Conservation (phyloP, 495 filamentous ascomycete species). For the Xanthoparmelia taractica region DNA sequence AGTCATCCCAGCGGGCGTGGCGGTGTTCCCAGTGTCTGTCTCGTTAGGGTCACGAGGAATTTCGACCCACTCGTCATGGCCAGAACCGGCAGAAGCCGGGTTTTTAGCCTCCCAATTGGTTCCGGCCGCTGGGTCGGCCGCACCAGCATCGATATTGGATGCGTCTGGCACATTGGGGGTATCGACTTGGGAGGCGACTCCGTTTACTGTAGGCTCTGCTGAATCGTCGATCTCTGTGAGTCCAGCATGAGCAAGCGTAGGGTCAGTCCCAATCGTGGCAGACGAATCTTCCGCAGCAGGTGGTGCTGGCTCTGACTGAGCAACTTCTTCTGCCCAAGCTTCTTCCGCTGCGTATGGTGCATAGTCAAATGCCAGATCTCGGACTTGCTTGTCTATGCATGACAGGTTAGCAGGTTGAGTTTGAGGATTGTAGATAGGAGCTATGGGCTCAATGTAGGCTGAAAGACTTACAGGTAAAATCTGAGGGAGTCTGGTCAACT, state of each 20-base stretch:
- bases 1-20: conserved; percentile 47
- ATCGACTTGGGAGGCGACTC: conserved; percentile 35
- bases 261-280: conserved; percentile 51
- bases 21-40: conserved; percentile 59
- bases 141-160: conserved; percentile 45
- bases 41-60: conserved; percentile 67
- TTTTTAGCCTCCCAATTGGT: conserved; percentile 59
- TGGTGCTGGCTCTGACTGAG: conserved; percentile 35
- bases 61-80: conserved; percentile 68
- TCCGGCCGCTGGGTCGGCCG: conserved; percentile 59
- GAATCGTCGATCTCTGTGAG: conserved; percentile 59
- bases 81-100: conserved; percentile 16
- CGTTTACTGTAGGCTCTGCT: conserved; percentile 24
- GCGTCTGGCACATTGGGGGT: conserved; percentile 45
- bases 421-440: conserved; percentile 23
- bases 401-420: not conserved
- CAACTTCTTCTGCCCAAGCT: conserved; percentile 40
- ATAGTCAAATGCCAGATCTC: conserved; percentile 44
- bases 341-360: conserved; percentile 38
- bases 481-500: conserved; percentile 54
- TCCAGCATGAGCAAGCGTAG: conserved; percentile 66
- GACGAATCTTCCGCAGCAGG: conserved; percentile 36
- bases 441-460: conserved; percentile 17
- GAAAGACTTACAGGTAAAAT: conserved; percentile 65
- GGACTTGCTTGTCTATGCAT: conserved; percentile 34